Evolutionary conservation across 768 basidiomycete genomes (phyloP).

Genomic region (Stropharia rugosoannulata): DNA sequence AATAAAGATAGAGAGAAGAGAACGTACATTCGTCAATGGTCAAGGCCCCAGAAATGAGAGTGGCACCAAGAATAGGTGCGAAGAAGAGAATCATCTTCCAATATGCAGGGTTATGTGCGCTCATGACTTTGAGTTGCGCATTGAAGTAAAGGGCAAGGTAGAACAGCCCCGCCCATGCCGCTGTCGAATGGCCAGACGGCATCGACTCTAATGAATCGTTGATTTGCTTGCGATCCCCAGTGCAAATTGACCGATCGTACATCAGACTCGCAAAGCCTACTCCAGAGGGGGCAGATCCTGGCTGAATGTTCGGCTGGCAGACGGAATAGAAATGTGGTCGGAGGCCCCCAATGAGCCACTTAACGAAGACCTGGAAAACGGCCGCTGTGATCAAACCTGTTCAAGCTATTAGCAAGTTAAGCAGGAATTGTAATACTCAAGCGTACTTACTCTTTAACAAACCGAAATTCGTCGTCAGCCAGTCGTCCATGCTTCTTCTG

Average conservation of each 20-base stretch:
- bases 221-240: constrained; percentile 53
- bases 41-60: constrained; percentile 52
- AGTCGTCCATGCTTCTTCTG: constrained; percentile 41
- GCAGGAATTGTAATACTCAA: neutral
- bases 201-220: constrained; percentile 56
- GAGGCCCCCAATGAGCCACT: constrained; percentile 52
- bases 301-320: constrained; percentile 43
- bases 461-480: constrained; percentile 52
- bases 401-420: neutral
- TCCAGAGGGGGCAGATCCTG: constrained; percentile 30
- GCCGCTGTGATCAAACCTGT: constrained; percentile 29
- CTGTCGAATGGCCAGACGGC: constrained; percentile 59
- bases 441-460: constrained; percentile 47
- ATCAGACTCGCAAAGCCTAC: constrained; percentile 47
- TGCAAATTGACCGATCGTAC: constrained; percentile 54
- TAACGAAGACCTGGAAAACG: constrained; percentile 48
- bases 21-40: constrained; percentile 55
- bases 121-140: constrained; percentile 57
- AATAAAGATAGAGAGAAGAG: neutral
- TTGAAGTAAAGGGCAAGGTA: constrained; percentile 48
- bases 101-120: constrained; percentile 59
- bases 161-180: constrained; percentile 55
- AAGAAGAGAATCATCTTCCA: constrained; percentile 65
- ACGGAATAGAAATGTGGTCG: constrained; percentile 53
- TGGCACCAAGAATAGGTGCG: constrained; percentile 54